A percentile compares a stretch with the other conserved stretches of the same genome.
Conservation (phyloP, 2,329 filamentous ascomycete species). For the Coleophoma eucalyptorum region DNA sequence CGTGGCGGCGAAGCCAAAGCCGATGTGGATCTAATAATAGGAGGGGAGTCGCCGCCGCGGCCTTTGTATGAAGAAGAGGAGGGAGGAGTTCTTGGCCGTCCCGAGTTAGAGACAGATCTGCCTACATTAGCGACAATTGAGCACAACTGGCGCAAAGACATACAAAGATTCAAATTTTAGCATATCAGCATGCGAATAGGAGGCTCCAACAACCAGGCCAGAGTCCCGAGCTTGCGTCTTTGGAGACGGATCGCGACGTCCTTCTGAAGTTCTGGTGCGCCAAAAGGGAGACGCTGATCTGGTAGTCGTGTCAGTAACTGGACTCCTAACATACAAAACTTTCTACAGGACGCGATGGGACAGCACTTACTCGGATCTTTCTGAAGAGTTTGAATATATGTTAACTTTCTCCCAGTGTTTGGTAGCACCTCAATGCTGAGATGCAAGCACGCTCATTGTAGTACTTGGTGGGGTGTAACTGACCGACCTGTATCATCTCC, state of each 20-base stretch:
- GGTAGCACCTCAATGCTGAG: no score
- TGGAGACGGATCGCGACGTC: slow-evolving; percentile 46
- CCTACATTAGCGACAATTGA: slow-evolving; percentile 7
- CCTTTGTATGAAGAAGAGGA: slow-evolving; percentile 51
- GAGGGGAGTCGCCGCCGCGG: slow-evolving; percentile 49
- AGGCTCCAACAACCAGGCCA: slow-evolving; percentile 81
- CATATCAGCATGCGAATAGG: slow-evolving; percentile 95
- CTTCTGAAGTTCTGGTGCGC: slow-evolving; percentile 56
- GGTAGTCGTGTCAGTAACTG: slow-evolving; percentile 20
- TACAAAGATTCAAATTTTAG: slow-evolving; percentile 83
- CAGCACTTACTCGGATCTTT: slow-evolving; percentile 57
- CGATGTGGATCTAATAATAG: slow-evolving; percentile 46
- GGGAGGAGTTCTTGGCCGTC: slow-evolving; percentile 73
- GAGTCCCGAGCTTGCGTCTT: slow-evolving; percentile 52
- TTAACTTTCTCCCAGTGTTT: no score
- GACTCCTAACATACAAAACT: not conserved
- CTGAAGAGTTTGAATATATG: slow-evolving; percentile 29
- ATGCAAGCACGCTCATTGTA: not conserved
- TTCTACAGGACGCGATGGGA: slow-evolving; percentile 6
- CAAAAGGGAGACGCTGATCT: slow-evolving; percentile 90
- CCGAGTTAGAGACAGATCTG: slow-evolving; percentile 57
- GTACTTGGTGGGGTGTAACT: slow-evolving; percentile 37
- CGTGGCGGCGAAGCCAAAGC: slow-evolving; percentile 60
- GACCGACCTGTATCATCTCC: slow-evolving; percentile 99
- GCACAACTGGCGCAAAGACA: slow-evolving; percentile 23